A percentile compares a stretch with the other conserved stretches of the same genome.
These are phyloP conservation scores for Globisporangium lucens DNA, from an alignment of 352 stramenopile genomes.

Conservation along the genomic window DNA sequence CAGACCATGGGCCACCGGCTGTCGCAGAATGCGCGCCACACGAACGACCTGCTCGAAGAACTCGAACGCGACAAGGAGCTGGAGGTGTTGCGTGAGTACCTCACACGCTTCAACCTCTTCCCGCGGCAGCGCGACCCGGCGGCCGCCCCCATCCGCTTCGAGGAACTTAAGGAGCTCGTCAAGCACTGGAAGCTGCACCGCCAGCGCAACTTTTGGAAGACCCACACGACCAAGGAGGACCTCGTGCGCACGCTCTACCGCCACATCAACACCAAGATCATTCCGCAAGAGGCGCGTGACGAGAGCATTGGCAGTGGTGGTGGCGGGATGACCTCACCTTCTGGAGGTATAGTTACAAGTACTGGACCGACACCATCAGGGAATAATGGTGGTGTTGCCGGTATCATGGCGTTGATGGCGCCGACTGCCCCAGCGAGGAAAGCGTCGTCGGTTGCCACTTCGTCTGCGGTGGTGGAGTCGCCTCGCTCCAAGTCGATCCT, in stretches of 20 bases:
- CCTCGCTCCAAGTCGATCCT: constrained; percentile 58
- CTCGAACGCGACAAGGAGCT: constrained; percentile 86
- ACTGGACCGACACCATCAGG: not conserved
- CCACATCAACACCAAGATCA: constrained; percentile 87
- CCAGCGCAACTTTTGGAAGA: constrained; percentile 90
- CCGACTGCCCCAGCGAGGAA: constrained; percentile 38
- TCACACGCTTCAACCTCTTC: constrained; percentile 81
- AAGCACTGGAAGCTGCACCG: constrained; percentile 90
- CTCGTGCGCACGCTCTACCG: constrained; percentile 81
- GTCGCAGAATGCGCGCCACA: constrained; percentile 78
- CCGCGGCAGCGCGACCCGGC: constrained; percentile 66
- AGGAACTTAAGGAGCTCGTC: constrained; percentile 89
- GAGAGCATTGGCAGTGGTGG: constrained; percentile 26
- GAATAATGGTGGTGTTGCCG: constrained; percentile 6
- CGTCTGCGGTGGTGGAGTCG: constrained; percentile 30
- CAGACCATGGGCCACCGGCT: constrained; percentile 72
- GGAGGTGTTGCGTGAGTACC: constrained; percentile 80
- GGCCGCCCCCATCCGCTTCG: constrained; percentile 80
- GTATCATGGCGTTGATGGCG: constrained; percentile 12
- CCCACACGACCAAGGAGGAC: constrained; percentile 85
- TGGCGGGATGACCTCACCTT: constrained; percentile 17
- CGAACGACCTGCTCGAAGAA: constrained; percentile 78
- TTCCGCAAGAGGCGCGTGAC: constrained; percentile 55
- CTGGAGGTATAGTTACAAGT: not conserved
- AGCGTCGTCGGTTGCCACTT: constrained; percentile 27